Evolutionary conservation across 2,329 filamentous ascomycete species (phyloP).

Genomic region (Colletotrichum destructivum): DNA sequence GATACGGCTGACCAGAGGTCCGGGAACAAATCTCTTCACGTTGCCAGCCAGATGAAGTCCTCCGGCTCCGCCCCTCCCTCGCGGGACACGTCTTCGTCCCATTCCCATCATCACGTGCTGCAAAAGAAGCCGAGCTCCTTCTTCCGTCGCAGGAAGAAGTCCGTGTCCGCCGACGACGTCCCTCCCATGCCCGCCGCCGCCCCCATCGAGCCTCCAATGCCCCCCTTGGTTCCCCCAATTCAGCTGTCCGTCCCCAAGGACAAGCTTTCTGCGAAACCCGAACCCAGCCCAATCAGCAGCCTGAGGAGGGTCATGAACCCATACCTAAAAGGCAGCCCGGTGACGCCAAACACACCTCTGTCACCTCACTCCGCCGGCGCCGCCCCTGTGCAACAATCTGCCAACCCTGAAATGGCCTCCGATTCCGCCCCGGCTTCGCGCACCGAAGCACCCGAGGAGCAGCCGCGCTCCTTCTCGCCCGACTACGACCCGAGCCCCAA

Average conservation of each 20-base stretch:
- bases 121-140: conserved; percentile 96
- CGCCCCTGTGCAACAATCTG: conserved; percentile 17
- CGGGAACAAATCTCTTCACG: conserved; percentile 59
- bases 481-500: conserved; percentile 81
- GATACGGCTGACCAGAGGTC: conserved; percentile 54
- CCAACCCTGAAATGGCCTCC: conserved; percentile 32
- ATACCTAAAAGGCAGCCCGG: conserved; percentile 69
- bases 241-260: conserved; percentile 51
- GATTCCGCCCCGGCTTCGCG: conserved; percentile 11
- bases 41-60: conserved; percentile 63
- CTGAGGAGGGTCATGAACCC: conserved; percentile 90
- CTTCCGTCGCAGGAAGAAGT: conserved; percentile 95
- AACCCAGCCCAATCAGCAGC: conserved; percentile 81
- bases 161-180: conserved; percentile 76
- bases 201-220: conserved; percentile 54
- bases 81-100: conserved; percentile 60
- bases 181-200: conserved; percentile 70
- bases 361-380: conserved; percentile 24
- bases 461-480: conserved; percentile 77
- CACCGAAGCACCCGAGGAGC: conserved; percentile 45
- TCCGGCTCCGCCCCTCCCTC: conserved; percentile 64
- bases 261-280: conserved; percentile 51
- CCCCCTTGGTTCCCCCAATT: conserved; percentile 53
- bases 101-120: conserved; percentile 67
- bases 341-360: conserved; percentile 38